Evolutionary conservation across 371 early-diverging fungal genomes (phyloP), one percentile per base, ranked within the genome.

Genomic region (Apophysomyces trapeziformis): DNA sequence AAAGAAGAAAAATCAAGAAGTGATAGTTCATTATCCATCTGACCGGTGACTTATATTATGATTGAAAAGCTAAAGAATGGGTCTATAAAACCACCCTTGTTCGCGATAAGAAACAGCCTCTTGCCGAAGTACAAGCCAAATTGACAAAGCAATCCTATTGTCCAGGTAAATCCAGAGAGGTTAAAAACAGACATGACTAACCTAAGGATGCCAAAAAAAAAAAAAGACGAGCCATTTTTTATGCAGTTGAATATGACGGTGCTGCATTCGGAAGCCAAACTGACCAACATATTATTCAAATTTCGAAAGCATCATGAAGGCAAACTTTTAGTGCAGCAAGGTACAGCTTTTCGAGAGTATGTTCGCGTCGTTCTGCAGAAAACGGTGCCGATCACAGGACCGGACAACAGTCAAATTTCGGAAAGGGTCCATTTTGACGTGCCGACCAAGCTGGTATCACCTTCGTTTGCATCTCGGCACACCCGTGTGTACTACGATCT

Each of bases 251-350:
- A 73, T 32, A 54, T 78, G 32, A 58, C 67, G 7, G 57, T 62
- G 18, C 32, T 70, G 12, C 72, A 71, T 16, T 63, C 75, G 13
- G 83, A 82, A 36, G 63, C 72, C 36, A 69, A 69, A n/a, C 68
- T 82, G 6, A 59, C 68, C 2, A 44, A 39, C 8, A 64, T 82
- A 6, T 32, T 38, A 11, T 82, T 72, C 64, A 74, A 71, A 58
- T 77, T 82, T 47, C 76, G 79, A 32, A 82, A 82, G 38, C 79
- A 78, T 54, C 79, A 82, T 63, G 79, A 82, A 63, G 83, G 83
- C 6, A 77, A 79, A 41, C 74, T 82, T 73, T 57, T 77, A 12
- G 66, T 82, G 13, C 75, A 76, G 54, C 78, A 73, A 57, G 83
- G 83, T 0, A 82, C 79, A 35, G 83, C 83, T 0, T 78, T 76